A percentile compares a stretch with the other conserved stretches of the same genome.
phyloP scores from a whole-genome alignment of 2,329 filamentous ascomycete genomes.

The Clarireedia homoeocarpa region DNA sequence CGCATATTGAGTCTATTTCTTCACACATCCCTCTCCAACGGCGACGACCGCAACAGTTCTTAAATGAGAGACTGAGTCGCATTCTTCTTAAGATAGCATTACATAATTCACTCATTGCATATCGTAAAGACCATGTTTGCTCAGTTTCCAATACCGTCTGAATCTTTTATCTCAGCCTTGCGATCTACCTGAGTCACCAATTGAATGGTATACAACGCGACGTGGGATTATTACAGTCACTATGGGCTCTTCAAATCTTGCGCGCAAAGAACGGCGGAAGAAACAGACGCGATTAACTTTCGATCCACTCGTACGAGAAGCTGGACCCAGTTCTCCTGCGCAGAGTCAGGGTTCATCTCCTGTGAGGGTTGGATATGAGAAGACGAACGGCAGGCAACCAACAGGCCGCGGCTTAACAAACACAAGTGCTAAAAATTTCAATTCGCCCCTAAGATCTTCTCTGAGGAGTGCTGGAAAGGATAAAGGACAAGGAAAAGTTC shows the following conservation, averaged over 20 bases:
- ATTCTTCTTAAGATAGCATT: no score
- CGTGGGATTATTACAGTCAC: background rate
- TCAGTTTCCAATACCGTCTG: no score
- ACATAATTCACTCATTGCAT: no score
- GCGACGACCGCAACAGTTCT: no score
- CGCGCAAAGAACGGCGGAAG: constrained; percentile 19
- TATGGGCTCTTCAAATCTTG: constrained; percentile 16
- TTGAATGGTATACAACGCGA: no score
- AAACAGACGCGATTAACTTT: constrained; percentile 26
- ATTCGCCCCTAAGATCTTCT: background rate
- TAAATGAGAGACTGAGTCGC: no score
- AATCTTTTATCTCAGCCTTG: no score
- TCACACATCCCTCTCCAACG: no score
- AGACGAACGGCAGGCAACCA: background rate
- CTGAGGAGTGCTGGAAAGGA: background rate
- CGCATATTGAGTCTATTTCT: no score
- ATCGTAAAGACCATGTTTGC: no score
- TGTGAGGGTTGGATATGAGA: constrained; percentile 22
- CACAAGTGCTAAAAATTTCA: background rate
- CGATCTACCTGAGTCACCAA: no score
- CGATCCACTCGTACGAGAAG: constrained; percentile 13
- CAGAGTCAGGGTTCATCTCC: constrained; percentile 15
- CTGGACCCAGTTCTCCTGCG: constrained; percentile 1
- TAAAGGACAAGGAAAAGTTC: background rate
- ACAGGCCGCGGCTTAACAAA: background rate